These are phyloP conservation scores for Microdochium bolleyi DNA, from an alignment of 2,329 filamentous ascomycete species.

Conservation along the genomic window DNA sequence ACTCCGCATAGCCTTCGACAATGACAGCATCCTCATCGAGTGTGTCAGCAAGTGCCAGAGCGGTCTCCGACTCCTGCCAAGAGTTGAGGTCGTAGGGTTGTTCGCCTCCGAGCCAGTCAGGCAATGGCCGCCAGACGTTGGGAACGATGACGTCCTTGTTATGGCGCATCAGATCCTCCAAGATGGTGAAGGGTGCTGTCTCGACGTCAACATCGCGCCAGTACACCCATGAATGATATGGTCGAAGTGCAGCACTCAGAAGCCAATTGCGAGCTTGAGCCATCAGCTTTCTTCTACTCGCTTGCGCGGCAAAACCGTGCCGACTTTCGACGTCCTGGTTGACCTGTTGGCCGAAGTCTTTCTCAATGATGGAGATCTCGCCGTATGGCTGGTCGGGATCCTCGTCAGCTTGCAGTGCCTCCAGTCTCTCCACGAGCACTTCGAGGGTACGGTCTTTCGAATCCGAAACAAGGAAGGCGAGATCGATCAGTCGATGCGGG, in stretches of 20 bases:
- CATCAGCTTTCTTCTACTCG: constrained; percentile 90
- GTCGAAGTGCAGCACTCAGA: constrained; percentile 82
- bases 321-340: constrained; percentile 96
- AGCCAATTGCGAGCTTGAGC: constrained; percentile 97
- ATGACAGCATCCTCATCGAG: constrained; percentile 97
- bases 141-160: constrained; percentile 99
- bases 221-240: constrained; percentile 98
- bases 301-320: constrained; percentile 95
- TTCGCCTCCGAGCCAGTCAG: constrained; percentile 96
- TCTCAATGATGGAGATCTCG: constrained; percentile 96
- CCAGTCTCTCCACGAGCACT: constrained; percentile 66
- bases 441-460: constrained; percentile 86
- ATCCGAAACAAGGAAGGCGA: constrained; percentile 94
- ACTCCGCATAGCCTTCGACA: constrained; percentile 97
- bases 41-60: constrained; percentile 84
- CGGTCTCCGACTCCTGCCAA: constrained; percentile 98
- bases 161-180: constrained; percentile 97
- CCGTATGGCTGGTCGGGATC: constrained; percentile 81
- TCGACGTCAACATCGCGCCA: constrained; percentile 99
- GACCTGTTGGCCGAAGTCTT: constrained; percentile 97
- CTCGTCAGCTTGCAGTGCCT: constrained; percentile 70
- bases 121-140: constrained; percentile 97
- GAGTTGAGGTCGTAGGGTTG: constrained; percentile 98
- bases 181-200: constrained; percentile 90
- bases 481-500: constrained; percentile 89